These are phyloP conservation scores for Dioscorea dumetorum DNA, from an alignment of 106 monocot genomes.

Conservation along the genomic window DNA sequence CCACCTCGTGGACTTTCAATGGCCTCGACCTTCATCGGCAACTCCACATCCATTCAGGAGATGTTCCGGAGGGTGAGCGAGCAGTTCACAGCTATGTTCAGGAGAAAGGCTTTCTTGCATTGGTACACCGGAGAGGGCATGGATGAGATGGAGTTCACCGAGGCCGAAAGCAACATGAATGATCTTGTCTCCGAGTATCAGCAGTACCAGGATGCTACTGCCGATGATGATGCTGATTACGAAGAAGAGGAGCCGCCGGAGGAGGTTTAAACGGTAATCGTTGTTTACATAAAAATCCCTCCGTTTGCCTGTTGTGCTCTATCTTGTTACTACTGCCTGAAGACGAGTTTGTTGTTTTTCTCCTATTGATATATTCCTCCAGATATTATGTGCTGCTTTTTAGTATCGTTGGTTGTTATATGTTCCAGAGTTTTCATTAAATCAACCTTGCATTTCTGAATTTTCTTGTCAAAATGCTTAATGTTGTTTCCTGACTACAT, in stretches of 20 bases:
- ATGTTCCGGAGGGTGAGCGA: conserved; percentile 36
- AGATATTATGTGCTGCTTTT: too few relatives aligned
- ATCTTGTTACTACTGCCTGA: too few relatives aligned
- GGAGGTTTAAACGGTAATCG: background rate
- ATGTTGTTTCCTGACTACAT: too few relatives aligned
- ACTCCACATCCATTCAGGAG: conserved; percentile 43
- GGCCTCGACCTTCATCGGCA: conserved; percentile 31
- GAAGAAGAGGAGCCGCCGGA: conserved; percentile 1
- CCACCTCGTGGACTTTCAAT: conserved; percentile 12
- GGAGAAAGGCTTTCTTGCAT: conserved; percentile 23
- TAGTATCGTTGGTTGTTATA: too few relatives aligned
- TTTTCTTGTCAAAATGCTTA: too few relatives aligned
- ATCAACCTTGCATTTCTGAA: too few relatives aligned
- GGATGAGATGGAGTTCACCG: conserved; percentile 23
- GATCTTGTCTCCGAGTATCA: conserved; percentile 16
- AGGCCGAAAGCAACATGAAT: conserved; percentile 22
- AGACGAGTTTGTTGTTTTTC: too few relatives aligned
- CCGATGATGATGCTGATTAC: conserved; percentile 15
- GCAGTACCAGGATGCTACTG: conserved; percentile 27
- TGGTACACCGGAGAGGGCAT: conserved; percentile 21
- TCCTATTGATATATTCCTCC: too few relatives aligned
- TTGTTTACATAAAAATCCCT: too few relatives aligned
- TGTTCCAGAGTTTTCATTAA: too few relatives aligned
- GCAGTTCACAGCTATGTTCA: conserved; percentile 29
- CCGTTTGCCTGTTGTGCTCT: too few relatives aligned